A percentile compares a stretch with the other conserved stretches of the same genome.
Evolutionary conservation across 1,139 yeast species (phyloP).

Genomic region (Kazachstania sp.): DNA sequence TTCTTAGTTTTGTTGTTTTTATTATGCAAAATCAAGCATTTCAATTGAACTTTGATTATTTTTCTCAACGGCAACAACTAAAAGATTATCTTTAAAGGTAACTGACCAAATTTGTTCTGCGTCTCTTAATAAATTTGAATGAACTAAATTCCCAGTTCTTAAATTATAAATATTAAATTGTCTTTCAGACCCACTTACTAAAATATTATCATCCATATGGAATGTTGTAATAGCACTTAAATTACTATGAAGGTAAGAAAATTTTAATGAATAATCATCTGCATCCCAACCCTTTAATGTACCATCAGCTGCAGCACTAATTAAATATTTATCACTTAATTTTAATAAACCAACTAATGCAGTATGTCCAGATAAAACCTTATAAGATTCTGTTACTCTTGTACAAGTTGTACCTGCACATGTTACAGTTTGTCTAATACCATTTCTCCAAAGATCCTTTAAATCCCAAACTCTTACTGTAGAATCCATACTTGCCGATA

Average conservation of each 20-base stretch:
- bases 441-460: conserved; percentile 33
- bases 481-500: conserved; percentile 89
- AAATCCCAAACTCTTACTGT: conserved; percentile 87
- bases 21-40: conserved; percentile 62
- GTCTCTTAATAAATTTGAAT: conserved; percentile 62
- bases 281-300: conserved; percentile 92
- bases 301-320: conserved; percentile 94
- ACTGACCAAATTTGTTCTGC: conserved; percentile 95
- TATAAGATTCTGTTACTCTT: conserved; percentile 26
- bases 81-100: conserved; percentile 69
- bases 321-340: conserved; percentile 68
- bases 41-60: conserved; percentile 64
- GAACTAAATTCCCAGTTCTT: conserved; percentile 62
- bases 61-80: conserved; percentile 85
- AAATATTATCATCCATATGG: conserved; percentile 76
- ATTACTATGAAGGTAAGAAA: conserved; percentile 76
- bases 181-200: conserved; percentile 83
- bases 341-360: conserved; percentile 83
- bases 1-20: background rate
- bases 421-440: conserved; percentile 22
- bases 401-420: conserved; percentile 22
- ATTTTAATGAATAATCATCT: conserved; percentile 55
- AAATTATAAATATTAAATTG: conserved; percentile 81
- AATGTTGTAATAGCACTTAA: conserved; percentile 87
- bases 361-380: conserved; percentile 61